phyloP scores from a whole-genome alignment of 2,329 filamentous ascomycete genomes.

The Penicillium hordei region DNA sequence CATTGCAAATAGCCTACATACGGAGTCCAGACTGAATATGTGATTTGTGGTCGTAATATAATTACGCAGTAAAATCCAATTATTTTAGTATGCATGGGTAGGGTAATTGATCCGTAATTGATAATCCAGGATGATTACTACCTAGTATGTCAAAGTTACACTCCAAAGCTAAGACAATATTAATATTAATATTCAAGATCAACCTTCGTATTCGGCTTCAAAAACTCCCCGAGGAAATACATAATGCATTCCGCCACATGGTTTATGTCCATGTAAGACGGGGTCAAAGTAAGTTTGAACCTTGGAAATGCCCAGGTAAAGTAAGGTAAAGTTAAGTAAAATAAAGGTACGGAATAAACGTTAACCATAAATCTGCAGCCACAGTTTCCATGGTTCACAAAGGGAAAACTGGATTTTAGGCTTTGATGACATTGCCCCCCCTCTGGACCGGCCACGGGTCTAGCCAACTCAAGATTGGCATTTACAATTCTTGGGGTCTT shows the following conservation, averaged over 20 bases:
- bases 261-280: constrained; percentile 17
- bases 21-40: neutral
- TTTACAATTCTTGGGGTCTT: constrained; percentile 17
- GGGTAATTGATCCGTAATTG: neutral
- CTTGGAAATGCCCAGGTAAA: constrained; percentile 6
- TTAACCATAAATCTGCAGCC: constrained; percentile 4
- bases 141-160: neutral
- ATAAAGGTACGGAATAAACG: constrained; percentile 11
- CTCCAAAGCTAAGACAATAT: neutral
- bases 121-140: neutral
- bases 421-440: constrained; percentile 20
- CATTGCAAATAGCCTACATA: constrained; percentile 7
- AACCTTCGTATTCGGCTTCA: constrained; percentile 21
- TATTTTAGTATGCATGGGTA: neutral
- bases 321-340: constrained; percentile 2
- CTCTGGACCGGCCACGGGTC: neutral
- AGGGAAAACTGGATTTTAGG: constrained; percentile 18
- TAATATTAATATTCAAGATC: neutral
- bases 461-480: constrained; percentile 13
- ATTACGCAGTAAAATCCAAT: neutral
- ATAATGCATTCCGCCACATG: constrained; percentile 24
- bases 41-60: constrained; percentile 1
- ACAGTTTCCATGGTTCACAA: constrained; percentile 18
- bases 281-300: constrained; percentile 1
- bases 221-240: constrained; percentile 19